phyloP scores from a whole-genome alignment of 2,329 filamentous ascomycete species.

The Chalaropsis thielavioides region DNA sequence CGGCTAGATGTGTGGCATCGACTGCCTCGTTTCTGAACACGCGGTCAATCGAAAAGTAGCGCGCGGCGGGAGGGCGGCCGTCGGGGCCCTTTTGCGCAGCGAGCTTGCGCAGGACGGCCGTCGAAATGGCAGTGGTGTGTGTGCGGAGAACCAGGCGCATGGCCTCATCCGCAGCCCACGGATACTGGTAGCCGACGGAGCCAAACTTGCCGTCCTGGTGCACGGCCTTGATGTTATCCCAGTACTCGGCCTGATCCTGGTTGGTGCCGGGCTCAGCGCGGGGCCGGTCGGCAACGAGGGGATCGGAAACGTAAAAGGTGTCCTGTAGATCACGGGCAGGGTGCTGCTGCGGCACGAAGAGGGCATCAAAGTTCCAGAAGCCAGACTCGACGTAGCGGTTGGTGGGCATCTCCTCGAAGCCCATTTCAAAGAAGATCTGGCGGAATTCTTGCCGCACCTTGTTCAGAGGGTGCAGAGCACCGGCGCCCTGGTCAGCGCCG shows the following conservation, averaged over 20 bases:
- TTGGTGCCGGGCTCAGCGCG: constrained; percentile 38
- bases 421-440: constrained; percentile 98
- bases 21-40: constrained; percentile 98
- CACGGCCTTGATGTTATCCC: constrained; percentile 71
- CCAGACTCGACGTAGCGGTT: constrained; percentile 87
- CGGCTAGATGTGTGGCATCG: constrained; percentile 88
- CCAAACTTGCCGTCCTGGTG: constrained; percentile 87
- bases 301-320: constrained; percentile 96
- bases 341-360: constrained; percentile 95
- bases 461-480: constrained; percentile 58
- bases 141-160: constrained; percentile 80
- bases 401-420: constrained; percentile 96
- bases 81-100: constrained; percentile 66
- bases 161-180: constrained; percentile 79
- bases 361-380: constrained; percentile 98
- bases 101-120: constrained; percentile 80
- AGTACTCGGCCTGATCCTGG: constrained; percentile 57
- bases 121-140: constrained; percentile 86
- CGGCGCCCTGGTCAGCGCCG: constrained; percentile 45
- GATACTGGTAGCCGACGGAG: constrained; percentile 91
- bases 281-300: constrained; percentile 56
- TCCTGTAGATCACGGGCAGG: constrained; percentile 94
- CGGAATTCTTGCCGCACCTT: constrained; percentile 94
- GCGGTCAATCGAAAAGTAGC: constrained; percentile 96
- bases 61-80: constrained; percentile 50